Conservation (phyloP, 164 flowering plant species). For the Chimonanthus salicifolius region DNA sequence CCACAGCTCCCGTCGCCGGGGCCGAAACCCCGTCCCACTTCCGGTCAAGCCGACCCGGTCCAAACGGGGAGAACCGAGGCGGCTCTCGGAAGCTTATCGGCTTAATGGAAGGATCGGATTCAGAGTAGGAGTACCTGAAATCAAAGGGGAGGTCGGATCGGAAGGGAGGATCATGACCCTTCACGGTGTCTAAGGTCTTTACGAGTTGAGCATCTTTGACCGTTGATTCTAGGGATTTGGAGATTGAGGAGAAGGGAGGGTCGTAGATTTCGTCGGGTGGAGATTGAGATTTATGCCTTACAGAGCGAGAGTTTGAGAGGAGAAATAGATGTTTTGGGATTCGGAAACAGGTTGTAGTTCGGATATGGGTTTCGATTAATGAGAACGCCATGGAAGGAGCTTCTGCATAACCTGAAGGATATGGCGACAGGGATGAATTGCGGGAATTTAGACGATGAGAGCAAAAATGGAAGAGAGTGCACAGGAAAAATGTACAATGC, state of each 20-base stretch:
- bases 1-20: conserved; percentile 28
- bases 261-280: conserved; percentile 33
- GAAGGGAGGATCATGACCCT: conserved; percentile 16
- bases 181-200: conserved; percentile 3
- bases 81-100: conserved; percentile 86
- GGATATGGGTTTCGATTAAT: conserved; percentile 14
- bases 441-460: too few relatives aligned
- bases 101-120: conserved; percentile 40
- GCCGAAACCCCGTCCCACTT: conserved; percentile 81
- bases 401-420: conserved; percentile 19
- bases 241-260: conserved; percentile 53
- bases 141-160: conserved; percentile 75
- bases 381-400: conserved; percentile 32
- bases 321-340: not conserved
- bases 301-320: conserved; percentile 9
- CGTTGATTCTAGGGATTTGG: conserved; percentile 24
- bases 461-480: too few relatives aligned
- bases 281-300: conserved; percentile 15
- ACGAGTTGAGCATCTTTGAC: conserved; percentile 5
- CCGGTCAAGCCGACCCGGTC: conserved; percentile 80
- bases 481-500: too few relatives aligned
- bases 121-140: conserved; percentile 81
- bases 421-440: too few relatives aligned
- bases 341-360: not conserved
- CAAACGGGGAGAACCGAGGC: conserved; percentile 79